Base-by-base conservation (phyloP, 495 filamentous ascomycete genomes). In the Cladorrhinum samala region DNA sequence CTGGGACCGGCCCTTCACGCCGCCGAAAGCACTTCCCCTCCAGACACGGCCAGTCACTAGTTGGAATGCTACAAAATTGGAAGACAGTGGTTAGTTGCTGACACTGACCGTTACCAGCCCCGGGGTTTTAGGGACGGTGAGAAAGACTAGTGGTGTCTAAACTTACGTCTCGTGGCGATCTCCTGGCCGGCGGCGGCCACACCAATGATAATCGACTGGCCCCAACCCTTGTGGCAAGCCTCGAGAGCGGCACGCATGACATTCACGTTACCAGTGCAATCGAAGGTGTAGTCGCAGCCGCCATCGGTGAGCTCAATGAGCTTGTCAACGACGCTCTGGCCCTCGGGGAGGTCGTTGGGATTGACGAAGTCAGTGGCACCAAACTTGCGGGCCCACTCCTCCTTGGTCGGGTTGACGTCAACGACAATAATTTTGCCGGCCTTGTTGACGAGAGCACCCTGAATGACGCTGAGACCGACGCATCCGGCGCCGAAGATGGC, bases 161-260 rank as follows among this genome's bases (percentile, higher is more conserved):
- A 87, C 91, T 78, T 78, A 97, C 92, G 93, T 68, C 93, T 80
- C 39, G 93, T 98, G 50, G 83, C 78, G 52, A 98, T 98, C 78
- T 98, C 93, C 76, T 97, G 92, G 17, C 93, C 93, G 46, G 94
- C 94, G 54, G 93, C 94, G 44, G 93, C 93, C 52, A 98, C 93
- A 63, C 93, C 93, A 64, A 98, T 98, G 65, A 98, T 82, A 62
- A 98, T 95, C 63, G 88, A 94, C 83, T 97, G 83, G 54, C 93
- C 93, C 93, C 93, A 98, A 25, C 93, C 93, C 81, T 98, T 98
- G 73, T 98, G 94, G 74, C 93, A 98, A 36, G 93, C 91, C 76
- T 98, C 93, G 44, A 98, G 81, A 42, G 93, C 93, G 24, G 87
- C 88, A 54, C 93, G 82, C 93, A 98, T 98, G 33, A 98, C 93